These are phyloP conservation scores for Podaxis sp. DNA, from an alignment of 768 basidiomycete genomes.

Conservation along the genomic window DNA sequence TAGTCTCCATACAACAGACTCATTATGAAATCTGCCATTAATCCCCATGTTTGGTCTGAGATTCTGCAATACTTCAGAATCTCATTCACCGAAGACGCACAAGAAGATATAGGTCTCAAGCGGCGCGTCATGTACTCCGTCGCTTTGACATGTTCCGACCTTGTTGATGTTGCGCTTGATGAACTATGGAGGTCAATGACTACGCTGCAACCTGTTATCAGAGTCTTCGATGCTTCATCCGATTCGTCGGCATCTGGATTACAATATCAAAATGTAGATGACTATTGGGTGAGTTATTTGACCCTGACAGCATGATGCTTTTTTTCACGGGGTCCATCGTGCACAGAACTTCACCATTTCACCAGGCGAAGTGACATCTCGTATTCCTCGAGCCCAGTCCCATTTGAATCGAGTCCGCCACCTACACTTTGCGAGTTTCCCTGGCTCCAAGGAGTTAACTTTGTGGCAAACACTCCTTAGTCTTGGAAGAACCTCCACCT, in stretches of 20 bases:
- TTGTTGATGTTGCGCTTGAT: not conserved
- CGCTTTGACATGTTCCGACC: not conserved
- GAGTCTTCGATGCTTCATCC: not conserved
- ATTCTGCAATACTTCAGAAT: not conserved
- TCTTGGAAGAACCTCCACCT: not conserved
- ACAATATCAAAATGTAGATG: not conserved
- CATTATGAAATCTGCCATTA: not conserved
- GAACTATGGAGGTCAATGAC: slow-evolving; percentile 1
- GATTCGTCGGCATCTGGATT: not conserved
- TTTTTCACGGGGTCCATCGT: no score
- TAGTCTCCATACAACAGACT: no score
- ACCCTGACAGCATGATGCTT: no score
- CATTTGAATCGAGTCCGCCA: not conserved
- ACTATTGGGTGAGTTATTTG: not conserved
- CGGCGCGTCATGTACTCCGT: not conserved
- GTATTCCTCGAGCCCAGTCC: not conserved
- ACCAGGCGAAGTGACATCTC: not conserved
- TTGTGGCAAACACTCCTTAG: not conserved
- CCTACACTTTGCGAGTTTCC: not conserved
- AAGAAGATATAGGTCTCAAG: not conserved
- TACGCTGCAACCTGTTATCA: not conserved
- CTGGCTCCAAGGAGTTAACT: not conserved
- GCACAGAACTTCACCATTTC: not conserved
- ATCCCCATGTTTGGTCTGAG: not conserved
- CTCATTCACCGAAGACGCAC: not conserved